Conservation (phyloP, 768 basidiomycete genomes). For the Pleurotus tuoliensis region DNA sequence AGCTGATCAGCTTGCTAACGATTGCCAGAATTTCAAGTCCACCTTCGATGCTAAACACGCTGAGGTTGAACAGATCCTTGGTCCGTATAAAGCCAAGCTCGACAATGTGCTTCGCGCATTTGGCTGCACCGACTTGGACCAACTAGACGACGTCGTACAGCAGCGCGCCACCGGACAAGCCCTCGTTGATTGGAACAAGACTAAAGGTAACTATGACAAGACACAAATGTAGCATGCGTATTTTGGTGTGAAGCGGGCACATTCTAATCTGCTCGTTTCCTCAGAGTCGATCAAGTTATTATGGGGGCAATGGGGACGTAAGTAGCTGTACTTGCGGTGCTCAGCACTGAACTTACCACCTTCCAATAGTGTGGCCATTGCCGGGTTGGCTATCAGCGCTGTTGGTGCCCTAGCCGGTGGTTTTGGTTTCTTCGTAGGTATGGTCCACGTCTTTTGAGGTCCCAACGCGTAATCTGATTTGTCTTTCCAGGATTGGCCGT, state of each 20-base stretch:
- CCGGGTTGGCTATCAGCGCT: constrained; percentile 10
- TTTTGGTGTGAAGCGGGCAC: not conserved
- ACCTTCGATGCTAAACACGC: constrained; percentile 9
- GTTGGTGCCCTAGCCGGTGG: constrained; percentile 13
- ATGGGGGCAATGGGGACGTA: constrained; percentile 11
- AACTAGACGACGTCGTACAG: constrained; percentile 10
- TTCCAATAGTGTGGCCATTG: constrained; percentile 9
- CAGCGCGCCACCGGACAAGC: constrained; percentile 11
- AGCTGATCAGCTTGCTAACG: constrained; percentile 13
- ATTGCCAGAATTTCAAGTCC: constrained; percentile 10
- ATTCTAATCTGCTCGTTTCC: not conserved
- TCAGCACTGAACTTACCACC: not conserved
- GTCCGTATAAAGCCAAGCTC: constrained; percentile 12
- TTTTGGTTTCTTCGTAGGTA: constrained; percentile 13
- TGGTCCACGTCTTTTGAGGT: not conserved
- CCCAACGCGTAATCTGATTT: not conserved
- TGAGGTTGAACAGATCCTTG: constrained; percentile 11
- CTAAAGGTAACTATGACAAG: constrained; percentile 11
- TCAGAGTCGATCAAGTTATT: constrained; percentile 12
- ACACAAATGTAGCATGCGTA: constrained; percentile 3
- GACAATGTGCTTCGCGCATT: constrained; percentile 12
- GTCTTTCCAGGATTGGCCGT: constrained; percentile 8
- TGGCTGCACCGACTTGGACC: constrained; percentile 11
- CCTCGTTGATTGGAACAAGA: constrained; percentile 11
- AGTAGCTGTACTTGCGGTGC: not conserved